phyloP scores from a whole-genome alignment of 2,329 filamentous ascomycete genomes.

The Emergomyces africanus region DNA sequence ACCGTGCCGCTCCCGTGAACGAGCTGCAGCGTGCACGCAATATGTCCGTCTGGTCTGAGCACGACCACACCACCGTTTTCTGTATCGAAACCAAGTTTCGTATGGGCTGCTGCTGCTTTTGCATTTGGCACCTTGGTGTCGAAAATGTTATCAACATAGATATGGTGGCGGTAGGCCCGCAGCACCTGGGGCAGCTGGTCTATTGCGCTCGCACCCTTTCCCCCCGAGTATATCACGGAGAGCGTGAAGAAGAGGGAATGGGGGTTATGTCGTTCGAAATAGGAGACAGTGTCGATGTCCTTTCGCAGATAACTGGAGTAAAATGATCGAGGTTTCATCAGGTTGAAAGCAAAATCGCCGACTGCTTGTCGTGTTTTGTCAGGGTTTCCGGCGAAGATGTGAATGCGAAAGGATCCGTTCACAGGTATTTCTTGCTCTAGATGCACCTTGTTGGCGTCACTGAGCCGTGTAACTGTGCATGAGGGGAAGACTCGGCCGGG shows the following conservation, averaged over 20 bases:
- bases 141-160: conserved; percentile 76
- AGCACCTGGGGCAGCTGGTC: conserved; percentile 57
- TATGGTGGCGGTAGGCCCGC: conserved; percentile 62
- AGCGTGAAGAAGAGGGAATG: conserved; percentile 73
- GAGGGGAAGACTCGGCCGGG: conserved; percentile 67
- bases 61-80: conserved; percentile 68
- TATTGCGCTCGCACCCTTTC: conserved; percentile 60
- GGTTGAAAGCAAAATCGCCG: conserved; percentile 52
- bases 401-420: conserved; percentile 79
- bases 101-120: conserved; percentile 61
- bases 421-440: conserved; percentile 81
- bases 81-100: conserved; percentile 70
- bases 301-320: conserved; percentile 51
- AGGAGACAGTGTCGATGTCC: conserved; percentile 50
- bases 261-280: conserved; percentile 74
- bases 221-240: conserved; percentile 59
- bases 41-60: conserved; percentile 76
- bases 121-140: conserved; percentile 58
- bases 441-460: conserved; percentile 80
- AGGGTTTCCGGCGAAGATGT: conserved; percentile 67
- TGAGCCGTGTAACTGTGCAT: conserved; percentile 70
- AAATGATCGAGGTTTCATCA: conserved; percentile 58
- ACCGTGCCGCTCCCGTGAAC: conserved; percentile 66
- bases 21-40: conserved; percentile 61
- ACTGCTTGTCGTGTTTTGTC: conserved; percentile 49